These are phyloP conservation scores for Wickerhamiella domercqiae DNA, from an alignment of 805 yeast genomes.

Conservation along the genomic window DNA sequence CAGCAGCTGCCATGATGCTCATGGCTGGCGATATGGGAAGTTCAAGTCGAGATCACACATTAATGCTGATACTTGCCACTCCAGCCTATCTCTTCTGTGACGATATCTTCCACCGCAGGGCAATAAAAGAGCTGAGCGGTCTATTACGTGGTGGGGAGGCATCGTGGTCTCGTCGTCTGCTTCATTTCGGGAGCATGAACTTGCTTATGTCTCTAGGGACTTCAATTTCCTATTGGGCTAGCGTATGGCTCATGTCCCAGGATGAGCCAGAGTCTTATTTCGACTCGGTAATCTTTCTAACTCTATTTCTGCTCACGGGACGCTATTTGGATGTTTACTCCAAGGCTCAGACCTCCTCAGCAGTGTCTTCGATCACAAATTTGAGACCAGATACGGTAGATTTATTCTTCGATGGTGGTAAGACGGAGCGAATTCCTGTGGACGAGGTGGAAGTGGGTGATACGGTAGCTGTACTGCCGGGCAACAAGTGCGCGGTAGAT, in stretches of 20 bases:
- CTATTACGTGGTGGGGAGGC: constrained; percentile 40
- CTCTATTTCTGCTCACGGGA: constrained; percentile 59
- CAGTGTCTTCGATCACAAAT: constrained; percentile 38
- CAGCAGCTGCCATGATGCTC: constrained; percentile 53
- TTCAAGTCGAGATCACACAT: no score
- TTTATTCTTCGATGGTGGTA: constrained; percentile 9
- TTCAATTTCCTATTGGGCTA: constrained; percentile 52
- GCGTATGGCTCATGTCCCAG: constrained; percentile 39
- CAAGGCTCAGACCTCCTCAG: constrained; percentile 50
- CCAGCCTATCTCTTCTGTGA: constrained; percentile 66
- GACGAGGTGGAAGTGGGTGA: constrained; percentile 74
- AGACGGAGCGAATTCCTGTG: constrained; percentile 13
- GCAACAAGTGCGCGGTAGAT: constrained; percentile 55
- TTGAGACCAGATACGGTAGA: constrained; percentile 35
- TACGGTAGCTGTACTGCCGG: constrained; percentile 32
- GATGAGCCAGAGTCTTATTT: constrained; percentile 49
- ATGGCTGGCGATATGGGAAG: constrained; percentile 45
- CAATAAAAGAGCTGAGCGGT: constrained; percentile 40
- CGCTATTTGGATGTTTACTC: constrained; percentile 52
- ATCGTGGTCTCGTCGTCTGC: constrained; percentile 35
- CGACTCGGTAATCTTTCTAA: constrained; percentile 63
- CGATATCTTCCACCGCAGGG: constrained; percentile 54
- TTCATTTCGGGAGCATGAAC: constrained; percentile 68
- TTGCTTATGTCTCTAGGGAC: constrained; percentile 61
- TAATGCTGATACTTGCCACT: constrained; percentile 46